Base-by-base conservation (phyloP, 306 rosid genomes). In the Sechiopsis laciniata region DNA sequence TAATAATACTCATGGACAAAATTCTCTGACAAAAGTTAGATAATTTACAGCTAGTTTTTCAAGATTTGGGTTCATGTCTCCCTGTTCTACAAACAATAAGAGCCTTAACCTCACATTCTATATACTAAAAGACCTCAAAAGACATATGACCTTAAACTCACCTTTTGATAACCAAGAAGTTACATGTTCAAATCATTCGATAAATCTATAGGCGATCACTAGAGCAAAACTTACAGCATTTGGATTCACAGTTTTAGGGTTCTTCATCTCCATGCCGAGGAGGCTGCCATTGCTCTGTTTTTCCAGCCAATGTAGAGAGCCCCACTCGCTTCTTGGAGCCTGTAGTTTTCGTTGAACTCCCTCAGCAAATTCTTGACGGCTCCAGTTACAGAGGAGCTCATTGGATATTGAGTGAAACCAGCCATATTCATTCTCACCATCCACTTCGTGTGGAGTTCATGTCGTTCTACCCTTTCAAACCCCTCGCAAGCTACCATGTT, bases 401-500 rank as follows among this genome's bases (percentile, higher is more conserved):
- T 78, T 2, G 85, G 88, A 77, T 45, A 80, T 9, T 55, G 89
- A 17, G 74, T 76, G 72, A 91, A 91, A 35, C 93, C 97, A 3
- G 91, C 99, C 97, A 91, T 91, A 48, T 13, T 74, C 74, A 95
- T 84, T 78, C 99, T 95, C 72, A 56, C 71, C 80, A 66, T 86
- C 99, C 99, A 95, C 78, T 95, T 95, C 10, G 91, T 90, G 0
- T 84, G 82, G 48, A 71, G 87, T 76, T 95, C 99, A 57, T 95
- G 99, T 45, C 99, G 84, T 74, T 95, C 99, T 52, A 95, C 91
- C 76, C 99, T 86, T 74, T 95, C 97, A 22, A 60, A 53, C 4
- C 86, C 91, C 74, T 95, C 99, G 58, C 99, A 95, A 62, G 99
- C 99, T 77, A 89, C 79, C 92, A 95, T 86, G 86, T 89, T 95